phyloP scores from a whole-genome alignment of 2,329 filamentous ascomycete species.

The Trichoderma atroviride region DNA sequence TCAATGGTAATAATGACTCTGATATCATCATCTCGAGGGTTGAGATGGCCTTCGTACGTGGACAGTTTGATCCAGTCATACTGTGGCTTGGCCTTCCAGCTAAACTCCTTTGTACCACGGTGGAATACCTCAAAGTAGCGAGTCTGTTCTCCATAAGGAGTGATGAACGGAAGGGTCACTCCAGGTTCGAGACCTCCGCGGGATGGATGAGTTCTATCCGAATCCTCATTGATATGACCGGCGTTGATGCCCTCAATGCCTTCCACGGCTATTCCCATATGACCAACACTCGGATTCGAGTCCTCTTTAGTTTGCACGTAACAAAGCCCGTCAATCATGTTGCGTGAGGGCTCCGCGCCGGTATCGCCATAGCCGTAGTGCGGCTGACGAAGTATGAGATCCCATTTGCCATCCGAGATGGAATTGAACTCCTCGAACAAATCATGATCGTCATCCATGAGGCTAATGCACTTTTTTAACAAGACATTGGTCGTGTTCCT shows the following conservation, averaged over 20 bases:
- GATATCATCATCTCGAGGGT: slow-evolving; percentile 38
- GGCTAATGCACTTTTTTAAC: slow-evolving; percentile 49
- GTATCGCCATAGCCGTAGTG: slow-evolving; percentile 48
- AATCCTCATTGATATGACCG: slow-evolving; percentile 54
- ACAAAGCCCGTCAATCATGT: slow-evolving; percentile 56
- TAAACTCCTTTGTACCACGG: slow-evolving; percentile 37
- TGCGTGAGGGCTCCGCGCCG: slow-evolving; percentile 48
- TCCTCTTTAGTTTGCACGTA: slow-evolving; percentile 56
- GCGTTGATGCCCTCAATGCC: slow-evolving; percentile 41
- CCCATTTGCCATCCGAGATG: slow-evolving; percentile 58
- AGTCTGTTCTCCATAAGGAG: slow-evolving; percentile 37
- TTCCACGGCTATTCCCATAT: slow-evolving; percentile 41
- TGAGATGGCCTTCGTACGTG: slow-evolving; percentile 35
- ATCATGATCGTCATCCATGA: slow-evolving; percentile 55
- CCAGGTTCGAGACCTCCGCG: slow-evolving; percentile 38
- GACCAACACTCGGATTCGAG: slow-evolving; percentile 48
- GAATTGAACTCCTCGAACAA: slow-evolving; percentile 56
- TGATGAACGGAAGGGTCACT: slow-evolving; percentile 38
- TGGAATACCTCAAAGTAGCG: slow-evolving; percentile 44
- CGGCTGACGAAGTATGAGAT: slow-evolving; percentile 55
- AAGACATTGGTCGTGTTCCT: slow-evolving; percentile 58
- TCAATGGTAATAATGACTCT: slow-evolving; percentile 38
- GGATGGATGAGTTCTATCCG: slow-evolving; percentile 52
- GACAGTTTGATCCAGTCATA: slow-evolving; percentile 42
- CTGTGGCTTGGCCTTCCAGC: slow-evolving; percentile 36